Conservation (phyloP, 352 stramenopile genomes). For the Phytophthora kernoviae region DNA sequence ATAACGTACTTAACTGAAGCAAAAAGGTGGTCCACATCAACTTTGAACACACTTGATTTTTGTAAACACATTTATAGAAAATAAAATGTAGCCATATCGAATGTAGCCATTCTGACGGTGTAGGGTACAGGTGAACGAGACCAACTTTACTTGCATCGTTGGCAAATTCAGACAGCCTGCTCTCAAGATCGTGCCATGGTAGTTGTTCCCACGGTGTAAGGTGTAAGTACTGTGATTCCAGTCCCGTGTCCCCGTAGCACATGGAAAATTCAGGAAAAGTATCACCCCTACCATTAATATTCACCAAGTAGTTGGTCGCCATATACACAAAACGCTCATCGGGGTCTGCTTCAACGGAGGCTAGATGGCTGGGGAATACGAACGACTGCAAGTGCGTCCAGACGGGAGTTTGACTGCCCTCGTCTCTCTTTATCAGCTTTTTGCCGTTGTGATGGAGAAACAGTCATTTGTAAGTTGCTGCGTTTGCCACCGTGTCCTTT, state of each 20-base stretch:
- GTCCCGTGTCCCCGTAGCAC: constrained; percentile 30
- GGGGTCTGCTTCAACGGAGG: constrained; percentile 3
- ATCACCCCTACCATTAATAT: constrained; percentile 15
- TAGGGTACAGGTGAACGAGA: too few species aligned
- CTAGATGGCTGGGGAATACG: constrained; percentile 17
- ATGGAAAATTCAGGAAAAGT: constrained; percentile 12
- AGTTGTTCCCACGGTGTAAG: constrained; percentile 18
- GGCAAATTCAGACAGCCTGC: constrained; percentile 11
- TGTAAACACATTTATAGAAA: too few species aligned
- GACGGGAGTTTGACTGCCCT: constrained; percentile 14
- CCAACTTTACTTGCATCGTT: constrained; percentile 4
- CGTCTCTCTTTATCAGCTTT: constrained; percentile 31
- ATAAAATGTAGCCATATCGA: too few species aligned
- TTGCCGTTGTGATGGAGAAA: constrained; percentile 57
- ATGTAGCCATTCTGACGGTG: too few species aligned
- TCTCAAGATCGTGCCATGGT: constrained; percentile 21
- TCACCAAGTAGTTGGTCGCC: constrained; percentile 22
- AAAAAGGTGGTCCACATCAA: too few species aligned
- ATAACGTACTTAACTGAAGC: too few species aligned
- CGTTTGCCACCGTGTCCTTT: too few species aligned
- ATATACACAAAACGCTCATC: constrained; percentile 21
- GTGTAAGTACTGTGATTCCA: constrained; percentile 23
- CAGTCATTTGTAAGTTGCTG: too few species aligned
- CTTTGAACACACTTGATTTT: too few species aligned
- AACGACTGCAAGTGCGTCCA: constrained; percentile 34